Base-by-base conservation (phyloP, 169 alveolate species). In the Plasmodium falciparum region DNA sequence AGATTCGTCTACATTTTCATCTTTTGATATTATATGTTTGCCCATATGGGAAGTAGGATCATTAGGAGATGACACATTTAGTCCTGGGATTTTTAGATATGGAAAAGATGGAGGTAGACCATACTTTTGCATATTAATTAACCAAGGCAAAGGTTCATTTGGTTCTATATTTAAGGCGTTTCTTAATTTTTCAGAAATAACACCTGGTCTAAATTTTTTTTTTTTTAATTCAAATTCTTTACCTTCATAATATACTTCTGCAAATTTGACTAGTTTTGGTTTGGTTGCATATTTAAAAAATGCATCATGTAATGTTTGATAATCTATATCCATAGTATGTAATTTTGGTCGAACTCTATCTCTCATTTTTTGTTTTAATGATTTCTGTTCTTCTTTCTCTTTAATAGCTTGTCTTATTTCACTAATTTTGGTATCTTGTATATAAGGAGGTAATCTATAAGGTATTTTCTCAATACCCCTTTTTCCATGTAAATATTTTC, bases 21-120 rank as follows among this genome's bases (percentile, higher is more conserved):
- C 97, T 89, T 50, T 24, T 17, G 29, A 13, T 75, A 62, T 75
- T 1, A 33, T 6, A 26, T 58, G 26, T 13, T n/a, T 59, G 1
- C 26, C 89, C 26, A 15, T 73, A 11, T 22, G 62, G 33, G 26
- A 33, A 12, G 47, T 3, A 73, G 1, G 26, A 93, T 17, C 98
- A 93, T 58, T 95, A 96, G 73, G 97, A 98, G 45, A 97, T 88
- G 33, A 98, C 2, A 39, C 47, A 98, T 50, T 98, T 12, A 98
- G 97, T 1, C 99, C 99, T 22, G 99, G 99, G 54, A 99, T 97
- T 88, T 97, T 96, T 71, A 99, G 93, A 85, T 97, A 97, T 13
- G 99, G 99, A 93, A 98, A 99, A 39, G 99, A 96, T 9, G 99
- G 99, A 12, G 99, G 99, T 39, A 99, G 99, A 4, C 99, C 99